Evolutionary conservation across 345 rosid genomes (phyloP).

Genomic region (Streptanthus diversifolius): DNA sequence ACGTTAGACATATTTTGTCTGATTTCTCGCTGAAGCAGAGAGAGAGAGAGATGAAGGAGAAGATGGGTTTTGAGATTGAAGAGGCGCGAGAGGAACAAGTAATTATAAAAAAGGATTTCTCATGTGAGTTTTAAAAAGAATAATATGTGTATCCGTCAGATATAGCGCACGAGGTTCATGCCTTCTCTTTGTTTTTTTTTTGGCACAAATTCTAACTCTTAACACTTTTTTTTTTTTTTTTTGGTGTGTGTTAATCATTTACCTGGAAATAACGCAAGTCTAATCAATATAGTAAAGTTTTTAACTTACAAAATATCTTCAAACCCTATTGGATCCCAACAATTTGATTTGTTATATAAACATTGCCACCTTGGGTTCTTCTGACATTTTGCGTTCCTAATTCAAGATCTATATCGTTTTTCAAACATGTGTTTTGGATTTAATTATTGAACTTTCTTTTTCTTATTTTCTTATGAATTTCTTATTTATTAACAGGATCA

Average conservation of each 20-base stretch:
- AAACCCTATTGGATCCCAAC: neutral
- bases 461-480: neutral
- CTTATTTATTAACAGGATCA: neutral
- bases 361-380: neutral
- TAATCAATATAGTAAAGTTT: neutral
- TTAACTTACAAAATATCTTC: neutral
- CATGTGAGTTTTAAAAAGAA: conserved; percentile 20
- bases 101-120: neutral
- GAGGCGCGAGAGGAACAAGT: neutral
- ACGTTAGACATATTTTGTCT: conserved; percentile 45
- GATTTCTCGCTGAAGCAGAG: neutral
- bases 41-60: neutral
- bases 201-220: conserved; percentile 1
- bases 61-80: neutral
- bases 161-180: conserved; percentile 35
- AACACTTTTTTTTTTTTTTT: conserved; percentile 2
- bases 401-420: neutral
- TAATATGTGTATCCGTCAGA: neutral
- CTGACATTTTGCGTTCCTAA: neutral
- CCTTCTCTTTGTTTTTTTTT: neutral
- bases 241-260: neutral
- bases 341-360: neutral
- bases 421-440: neutral
- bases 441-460: neutral
- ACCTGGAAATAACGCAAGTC: conserved; percentile 11